A percentile compares a stretch with the other conserved stretches of the same genome.
phyloP scores from a whole-genome alignment of 2,329 filamentous ascomycete genomes.

The Coniochaeta hoffmannii region DNA sequence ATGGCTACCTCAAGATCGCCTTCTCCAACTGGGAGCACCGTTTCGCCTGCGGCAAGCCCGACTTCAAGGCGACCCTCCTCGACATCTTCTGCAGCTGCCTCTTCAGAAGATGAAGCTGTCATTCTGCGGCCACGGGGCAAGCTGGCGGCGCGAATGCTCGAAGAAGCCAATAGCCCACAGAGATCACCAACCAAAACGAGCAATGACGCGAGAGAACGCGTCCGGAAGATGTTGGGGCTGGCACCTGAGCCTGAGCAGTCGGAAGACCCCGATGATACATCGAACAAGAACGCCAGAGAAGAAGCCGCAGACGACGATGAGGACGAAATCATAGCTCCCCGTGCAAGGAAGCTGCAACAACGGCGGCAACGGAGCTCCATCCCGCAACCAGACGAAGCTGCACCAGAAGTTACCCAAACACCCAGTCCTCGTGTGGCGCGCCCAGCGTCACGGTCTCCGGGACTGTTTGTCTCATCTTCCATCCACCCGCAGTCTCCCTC shows the following conservation, averaged over 20 bases:
- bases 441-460: slow-evolving; percentile 16
- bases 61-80: not conserved
- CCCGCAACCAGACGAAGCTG: slow-evolving; percentile 18
- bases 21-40: slow-evolving; percentile 32
- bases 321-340: slow-evolving; percentile 32
- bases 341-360: slow-evolving; percentile 31
- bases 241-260: slow-evolving; percentile 16
- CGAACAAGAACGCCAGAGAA: slow-evolving; percentile 17
- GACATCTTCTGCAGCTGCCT: not conserved
- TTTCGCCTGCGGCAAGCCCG: slow-evolving; percentile 25
- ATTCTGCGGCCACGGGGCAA: slow-evolving; percentile 52
- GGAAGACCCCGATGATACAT: slow-evolving; percentile 9
- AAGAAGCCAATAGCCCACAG: slow-evolving; percentile 11
- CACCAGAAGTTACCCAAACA: not conserved
- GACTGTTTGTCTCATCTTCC: slow-evolving; percentile 31
- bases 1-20: slow-evolving; percentile 44
- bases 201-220: slow-evolving; percentile 31
- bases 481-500: slow-evolving; percentile 22
- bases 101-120: slow-evolving; percentile 31
- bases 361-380: slow-evolving; percentile 25
- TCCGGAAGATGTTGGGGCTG: slow-evolving; percentile 33
- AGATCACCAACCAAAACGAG: slow-evolving; percentile 16
- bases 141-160: slow-evolving; percentile 58
- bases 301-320: slow-evolving; percentile 27
- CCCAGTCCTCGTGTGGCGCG: slow-evolving; percentile 4